Evolutionary conservation across 2,329 filamentous ascomycete genomes (phyloP).

Genomic region (Neospermospora avenae): DNA sequence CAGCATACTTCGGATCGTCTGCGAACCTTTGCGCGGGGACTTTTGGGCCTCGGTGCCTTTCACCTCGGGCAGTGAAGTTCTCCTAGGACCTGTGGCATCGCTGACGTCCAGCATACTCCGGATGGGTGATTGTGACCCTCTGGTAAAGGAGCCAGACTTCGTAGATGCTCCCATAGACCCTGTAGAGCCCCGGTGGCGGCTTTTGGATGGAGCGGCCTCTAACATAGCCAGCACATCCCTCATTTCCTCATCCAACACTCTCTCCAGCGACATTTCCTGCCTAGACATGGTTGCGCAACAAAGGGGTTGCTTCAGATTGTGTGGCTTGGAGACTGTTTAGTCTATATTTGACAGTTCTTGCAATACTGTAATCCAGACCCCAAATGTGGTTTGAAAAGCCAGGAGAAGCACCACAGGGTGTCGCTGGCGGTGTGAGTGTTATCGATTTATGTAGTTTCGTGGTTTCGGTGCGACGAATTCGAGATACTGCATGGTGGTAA

Average conservation of each 20-base stretch:
- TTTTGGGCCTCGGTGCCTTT: slow-evolving; percentile 3
- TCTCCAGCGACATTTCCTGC: slow-evolving; percentile 68
- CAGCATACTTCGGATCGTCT: slow-evolving; percentile 64
- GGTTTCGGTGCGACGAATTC: slow-evolving; percentile 27
- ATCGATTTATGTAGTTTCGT: slow-evolving; percentile 36
- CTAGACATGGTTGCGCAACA: slow-evolving; percentile 25
- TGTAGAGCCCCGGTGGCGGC: slow-evolving; percentile 29
- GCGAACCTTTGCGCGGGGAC: slow-evolving; percentile 31
- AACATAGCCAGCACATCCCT: slow-evolving; percentile 68
- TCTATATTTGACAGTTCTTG: slow-evolving; percentile 1
- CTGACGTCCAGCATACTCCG: slow-evolving; percentile 53
- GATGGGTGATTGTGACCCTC: slow-evolving; percentile 57
- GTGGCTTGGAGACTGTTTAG: neutral
- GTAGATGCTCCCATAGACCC: slow-evolving; percentile 38
- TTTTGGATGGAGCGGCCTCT: slow-evolving; percentile 38
- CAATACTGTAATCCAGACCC: slow-evolving; percentile 6
- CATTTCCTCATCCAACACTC: slow-evolving; percentile 73
- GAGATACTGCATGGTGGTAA: slow-evolving; percentile 36
- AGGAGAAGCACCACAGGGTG: slow-evolving; percentile 20
- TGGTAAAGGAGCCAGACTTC: slow-evolving; percentile 51
- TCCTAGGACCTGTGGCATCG: slow-evolving; percentile 22
- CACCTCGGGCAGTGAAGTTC: slow-evolving; percentile 1
- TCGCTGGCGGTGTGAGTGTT: slow-evolving; percentile 19
- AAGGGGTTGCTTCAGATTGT: neutral
- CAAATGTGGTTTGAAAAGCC: slow-evolving; percentile 11